A percentile compares a stretch with the other conserved stretches of the same genome.
Evolutionary conservation across 2,329 filamentous ascomycete species (phyloP).

Genomic region (Hymenoscyphus albidus): DNA sequence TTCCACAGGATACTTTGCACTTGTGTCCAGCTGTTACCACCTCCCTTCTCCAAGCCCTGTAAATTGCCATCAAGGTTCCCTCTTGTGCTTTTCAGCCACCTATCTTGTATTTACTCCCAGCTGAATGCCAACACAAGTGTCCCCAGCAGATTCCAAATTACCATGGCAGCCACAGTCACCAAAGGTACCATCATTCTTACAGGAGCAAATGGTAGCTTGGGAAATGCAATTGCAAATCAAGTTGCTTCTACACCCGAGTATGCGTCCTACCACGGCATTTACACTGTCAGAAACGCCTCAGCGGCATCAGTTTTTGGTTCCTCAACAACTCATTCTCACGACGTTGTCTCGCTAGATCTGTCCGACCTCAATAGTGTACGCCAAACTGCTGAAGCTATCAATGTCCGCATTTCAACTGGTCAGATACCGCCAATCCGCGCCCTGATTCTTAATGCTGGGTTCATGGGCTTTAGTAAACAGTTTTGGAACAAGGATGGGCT

Average conservation of each 20-base stretch:
- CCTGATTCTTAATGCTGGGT: conserved; percentile 26
- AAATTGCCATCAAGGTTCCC: no score
- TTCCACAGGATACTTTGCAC: no score
- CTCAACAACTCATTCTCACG: conserved; percentile 3
- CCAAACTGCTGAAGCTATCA: conserved; percentile 19
- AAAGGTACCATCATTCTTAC: conserved; percentile 28
- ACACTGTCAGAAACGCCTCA: conserved; percentile 21
- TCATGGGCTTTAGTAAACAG: conserved; percentile 23
- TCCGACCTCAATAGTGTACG: conserved; percentile 14
- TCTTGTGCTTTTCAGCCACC: no score
- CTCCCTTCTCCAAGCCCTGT: no score
- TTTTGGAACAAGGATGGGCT: conserved; percentile 35
- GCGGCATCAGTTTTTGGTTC: conserved; percentile 1
- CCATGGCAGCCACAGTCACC: background rate
- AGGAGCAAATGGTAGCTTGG: conserved; percentile 29
- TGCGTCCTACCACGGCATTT: conserved; percentile 21
- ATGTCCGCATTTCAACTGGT: conserved; percentile 19
- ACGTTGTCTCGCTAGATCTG: conserved; percentile 11
- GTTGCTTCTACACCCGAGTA: conserved; percentile 13
- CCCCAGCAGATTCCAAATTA: background rate
- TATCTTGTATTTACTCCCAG: no score
- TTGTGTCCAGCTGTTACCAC: no score
- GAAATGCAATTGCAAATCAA: conserved; percentile 20
- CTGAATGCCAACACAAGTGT: no score
- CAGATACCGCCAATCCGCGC: conserved; percentile 23